Evolutionary conservation across 2,329 filamentous ascomycete genomes (phyloP).

Genomic region (Fusarium devonianum): DNA sequence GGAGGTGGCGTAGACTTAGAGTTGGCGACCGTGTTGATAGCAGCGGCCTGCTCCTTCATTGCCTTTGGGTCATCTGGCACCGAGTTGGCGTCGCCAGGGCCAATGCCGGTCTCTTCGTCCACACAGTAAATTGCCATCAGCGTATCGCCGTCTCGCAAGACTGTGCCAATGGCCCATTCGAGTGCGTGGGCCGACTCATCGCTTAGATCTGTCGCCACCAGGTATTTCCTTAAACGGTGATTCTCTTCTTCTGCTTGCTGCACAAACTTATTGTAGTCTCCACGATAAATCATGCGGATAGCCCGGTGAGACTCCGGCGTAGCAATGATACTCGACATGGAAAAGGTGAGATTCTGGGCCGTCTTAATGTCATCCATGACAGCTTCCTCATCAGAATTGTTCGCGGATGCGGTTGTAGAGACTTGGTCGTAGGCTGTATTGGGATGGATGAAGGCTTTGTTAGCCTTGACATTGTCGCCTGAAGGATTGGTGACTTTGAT

Average conservation of each 20-base stretch:
- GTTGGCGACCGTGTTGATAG: constrained; percentile 69
- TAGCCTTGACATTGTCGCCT: constrained; percentile 65
- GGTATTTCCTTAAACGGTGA: constrained; percentile 82
- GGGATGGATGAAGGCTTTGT: constrained; percentile 74
- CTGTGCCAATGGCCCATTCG: constrained; percentile 97
- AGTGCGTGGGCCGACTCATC: constrained; percentile 94
- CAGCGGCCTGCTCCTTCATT: constrained; percentile 77
- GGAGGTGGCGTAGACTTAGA: constrained; percentile 46
- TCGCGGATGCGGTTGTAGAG: constrained; percentile 63
- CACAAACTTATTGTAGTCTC: constrained; percentile 80
- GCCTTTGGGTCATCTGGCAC: constrained; percentile 77
- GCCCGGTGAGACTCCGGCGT: constrained; percentile 80
- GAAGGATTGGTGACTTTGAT: constrained; percentile 70
- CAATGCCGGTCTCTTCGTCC: constrained; percentile 80
- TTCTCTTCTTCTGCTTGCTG: constrained; percentile 80
- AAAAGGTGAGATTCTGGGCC: constrained; percentile 84
- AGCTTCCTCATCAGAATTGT: constrained; percentile 86
- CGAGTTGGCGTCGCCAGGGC: constrained; percentile 55
- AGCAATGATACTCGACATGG: constrained; percentile 79
- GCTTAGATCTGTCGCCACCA: constrained; percentile 95
- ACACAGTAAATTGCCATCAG: constrained; percentile 92
- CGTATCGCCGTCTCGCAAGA: constrained; percentile 92
- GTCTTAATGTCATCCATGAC: constrained; percentile 85
- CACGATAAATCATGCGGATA: constrained; percentile 88
- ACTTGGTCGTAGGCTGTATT: constrained; percentile 81